Evolutionary conservation across 2,329 filamentous ascomycete genomes (phyloP), one percentile per base, ranked within the genome.

Genomic region (Zalaria obscura): DNA sequence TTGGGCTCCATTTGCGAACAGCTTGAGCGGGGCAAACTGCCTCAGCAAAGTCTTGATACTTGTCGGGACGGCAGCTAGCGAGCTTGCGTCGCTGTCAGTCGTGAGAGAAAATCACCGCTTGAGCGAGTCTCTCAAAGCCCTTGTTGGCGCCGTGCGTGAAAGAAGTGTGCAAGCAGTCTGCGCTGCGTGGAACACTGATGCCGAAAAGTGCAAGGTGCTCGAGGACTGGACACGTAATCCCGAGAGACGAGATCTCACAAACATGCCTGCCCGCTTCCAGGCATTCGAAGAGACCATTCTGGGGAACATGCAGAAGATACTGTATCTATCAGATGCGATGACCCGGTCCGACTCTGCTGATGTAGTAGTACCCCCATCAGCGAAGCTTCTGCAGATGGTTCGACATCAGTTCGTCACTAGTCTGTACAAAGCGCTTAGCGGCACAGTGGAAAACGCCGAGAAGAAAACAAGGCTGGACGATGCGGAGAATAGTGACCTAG

Each of bases 401-500:
- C 76, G 88, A 48, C 82, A 79, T 48, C 86, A 93, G 55, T 98
- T 98, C 55, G 87, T 94, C 10, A 87, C 82, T 5, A 94, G 88
- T 44, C 66, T 98, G 35, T 96, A 96, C 63, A 93, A 93, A 59
- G 86, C 86, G 5, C 66, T 98, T 32, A 93, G 85, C 52, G 91
- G 89, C 25, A 89, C 98, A 78, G 87, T 98, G 1, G 91, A 96
- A 62, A 96, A 94, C 60, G 89, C 91, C 3, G 87, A 96, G 62
- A 77, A 78, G 43, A 60, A 78, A 9, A 75, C 78, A 50, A 76
- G 50, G 66, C 75, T 1, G 40, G 44, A 27, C 77, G 80, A 36
- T 64, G 65, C 25, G 65, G 68, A 68, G 43, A 68, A 71, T 43
- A 67, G 69, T 54, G 69, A 72, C 42, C 60, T 72, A 29, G 68